Conservation (phyloP, 345 rosid genomes). For the Citrus medica region DNA sequence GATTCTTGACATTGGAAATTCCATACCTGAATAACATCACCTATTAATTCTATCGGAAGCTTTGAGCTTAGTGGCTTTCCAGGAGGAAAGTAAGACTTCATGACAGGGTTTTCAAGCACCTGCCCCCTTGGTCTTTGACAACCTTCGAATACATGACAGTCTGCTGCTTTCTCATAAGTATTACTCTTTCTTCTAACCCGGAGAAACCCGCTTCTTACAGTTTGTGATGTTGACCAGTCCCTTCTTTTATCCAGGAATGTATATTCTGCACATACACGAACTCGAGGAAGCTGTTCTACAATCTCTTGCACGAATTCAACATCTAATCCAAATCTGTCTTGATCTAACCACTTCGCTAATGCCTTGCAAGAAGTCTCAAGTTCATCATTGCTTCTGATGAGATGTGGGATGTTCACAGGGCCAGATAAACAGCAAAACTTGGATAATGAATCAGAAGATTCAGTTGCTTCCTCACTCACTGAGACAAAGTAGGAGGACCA, state of each 20-base stretch:
- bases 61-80: conserved; percentile 27
- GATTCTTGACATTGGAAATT: conserved; percentile 1
- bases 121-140: conserved; percentile 11
- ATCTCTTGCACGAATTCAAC: conserved; percentile 37
- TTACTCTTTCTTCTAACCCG: conserved; percentile 19
- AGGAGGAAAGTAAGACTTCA: conserved; percentile 20
- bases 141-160: neutral
- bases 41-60: conserved; percentile 26
- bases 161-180: conserved; percentile 18
- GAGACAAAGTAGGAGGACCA: conserved; percentile 18
- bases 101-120: neutral
- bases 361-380: conserved; percentile 23
- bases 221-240: conserved; percentile 16
- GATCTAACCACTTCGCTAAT: conserved; percentile 29
- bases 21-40: conserved; percentile 41
- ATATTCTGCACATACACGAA: conserved; percentile 25
- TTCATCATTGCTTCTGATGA: conserved; percentile 17
- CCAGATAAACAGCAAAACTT: conserved; percentile 27
- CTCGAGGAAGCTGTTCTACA: conserved; percentile 32
- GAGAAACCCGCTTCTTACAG: conserved; percentile 27
- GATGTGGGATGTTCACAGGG: conserved; percentile 3
- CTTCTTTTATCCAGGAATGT: conserved; percentile 18
- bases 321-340: conserved; percentile 39
- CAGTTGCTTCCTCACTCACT: conserved; percentile 4
- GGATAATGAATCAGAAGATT: conserved; percentile 19